Base-by-base conservation (phyloP, 116 monocot species). In the Cymodocea nodosa region DNA sequence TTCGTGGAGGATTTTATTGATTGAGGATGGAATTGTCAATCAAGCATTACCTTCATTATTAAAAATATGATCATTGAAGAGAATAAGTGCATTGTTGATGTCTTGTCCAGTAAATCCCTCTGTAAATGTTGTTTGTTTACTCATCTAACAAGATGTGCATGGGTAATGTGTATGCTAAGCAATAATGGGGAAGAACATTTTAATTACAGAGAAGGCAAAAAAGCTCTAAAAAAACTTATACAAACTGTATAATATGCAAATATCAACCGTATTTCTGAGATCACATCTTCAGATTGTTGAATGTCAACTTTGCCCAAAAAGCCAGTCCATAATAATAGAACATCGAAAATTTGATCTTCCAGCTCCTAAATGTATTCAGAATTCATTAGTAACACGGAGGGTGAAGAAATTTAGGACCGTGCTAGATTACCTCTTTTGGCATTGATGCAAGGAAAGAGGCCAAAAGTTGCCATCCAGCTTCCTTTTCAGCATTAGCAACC, bases 281-380 rank as follows among this genome's bases (percentile, higher is more conserved):
- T 65, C 69, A 87, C 50, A 84, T 92, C 84, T 18, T 86, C 82
- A 36, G 73, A 71, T 70, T 69, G 66, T 11, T 80, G 79, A 23
- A 81, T 58, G 60, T 81, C 75, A 2, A 52, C 68, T 56, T 92
- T 82, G 1, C 79, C 74, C 75, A 99, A 92, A 65, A 84, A 81
- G 60, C 67, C 83, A 62, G 89, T 84, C 89, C 89, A 99, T 11
- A 99, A 82, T 62, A 86, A 72, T 72, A 99, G 86, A 62, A 99
- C 69, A 70, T 99, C 99, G 84, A 99, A 99, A 72, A 87, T 75
- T 74, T 89, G 99, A 55, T 92, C 99, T 77, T 92, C 86, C 75
- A 99, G 89, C 58, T 89, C 99, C 92, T 99, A 72, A 35, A 75
- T 25, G 24, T 44, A 39, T 65, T 48, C 20, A 71, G 6, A 9